Evolutionary conservation across 1,284 basidiomycete species (phyloP).

Genomic region (Leccinum griseonigrum): DNA sequence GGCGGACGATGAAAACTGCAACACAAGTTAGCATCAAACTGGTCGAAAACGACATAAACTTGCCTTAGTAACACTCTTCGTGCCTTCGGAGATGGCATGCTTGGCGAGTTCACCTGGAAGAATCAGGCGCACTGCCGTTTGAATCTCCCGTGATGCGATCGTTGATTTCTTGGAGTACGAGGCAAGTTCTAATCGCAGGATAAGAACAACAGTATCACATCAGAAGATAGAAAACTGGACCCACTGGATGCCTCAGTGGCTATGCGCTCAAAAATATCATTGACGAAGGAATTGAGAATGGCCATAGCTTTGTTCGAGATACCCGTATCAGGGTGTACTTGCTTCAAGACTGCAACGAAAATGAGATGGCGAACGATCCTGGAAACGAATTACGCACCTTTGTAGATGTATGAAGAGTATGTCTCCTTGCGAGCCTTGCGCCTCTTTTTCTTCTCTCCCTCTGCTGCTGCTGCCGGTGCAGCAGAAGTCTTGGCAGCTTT

Average conservation of each 20-base stretch:
- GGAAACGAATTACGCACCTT: conserved; percentile 53
- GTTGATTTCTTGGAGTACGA: conserved; percentile 81
- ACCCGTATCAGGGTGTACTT: conserved; percentile 81
- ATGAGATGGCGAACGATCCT: conserved; percentile 33
- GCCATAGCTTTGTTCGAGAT: conserved; percentile 83
- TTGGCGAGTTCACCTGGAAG: conserved; percentile 70
- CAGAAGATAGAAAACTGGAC: not conserved
- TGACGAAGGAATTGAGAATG: conserved; percentile 75
- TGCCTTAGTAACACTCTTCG: conserved; percentile 51
- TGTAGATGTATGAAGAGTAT: conserved; percentile 94
- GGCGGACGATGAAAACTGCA: conserved; percentile 42
- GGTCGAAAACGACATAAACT: conserved; percentile 11
- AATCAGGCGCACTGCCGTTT: conserved; percentile 76
- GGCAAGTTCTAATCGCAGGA: conserved; percentile 53
- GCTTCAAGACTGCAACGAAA: conserved; percentile 57
- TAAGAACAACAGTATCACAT: conserved; percentile 1
- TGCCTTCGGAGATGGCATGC: conserved; percentile 76
- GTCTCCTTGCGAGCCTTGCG: conserved; percentile 89
- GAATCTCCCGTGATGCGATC: conserved; percentile 80
- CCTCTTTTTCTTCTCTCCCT: conserved; percentile 85
- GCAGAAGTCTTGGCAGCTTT: conserved; percentile 72
- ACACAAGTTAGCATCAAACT: conserved; percentile 11
- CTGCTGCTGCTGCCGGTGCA: conserved; percentile 47
- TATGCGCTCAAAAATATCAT: conserved; percentile 77
- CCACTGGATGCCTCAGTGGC: conserved; percentile 71